Percentiles rank a stretch among this genome's conserved stretches.
Evolutionary conservation across 2,329 filamentous ascomycete genomes (phyloP).

Genomic region (Colletotrichum sp.): DNA sequence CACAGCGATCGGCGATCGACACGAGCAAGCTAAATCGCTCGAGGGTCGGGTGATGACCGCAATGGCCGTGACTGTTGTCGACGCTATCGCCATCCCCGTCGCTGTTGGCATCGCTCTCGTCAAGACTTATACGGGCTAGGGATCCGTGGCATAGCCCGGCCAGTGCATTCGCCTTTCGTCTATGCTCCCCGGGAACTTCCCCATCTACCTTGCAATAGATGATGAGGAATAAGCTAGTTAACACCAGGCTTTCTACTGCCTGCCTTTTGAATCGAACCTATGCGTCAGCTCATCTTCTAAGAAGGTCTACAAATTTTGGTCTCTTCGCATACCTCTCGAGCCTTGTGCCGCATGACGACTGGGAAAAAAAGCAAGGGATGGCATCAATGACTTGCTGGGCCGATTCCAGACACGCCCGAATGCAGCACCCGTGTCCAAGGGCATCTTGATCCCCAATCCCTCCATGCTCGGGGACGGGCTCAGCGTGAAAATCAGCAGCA

Average conservation of each 20-base stretch:
- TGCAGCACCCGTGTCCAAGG: not conserved
- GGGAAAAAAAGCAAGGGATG: not conserved
- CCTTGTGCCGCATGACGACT: not conserved
- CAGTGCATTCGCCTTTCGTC: not conserved
- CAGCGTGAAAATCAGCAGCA: not conserved
- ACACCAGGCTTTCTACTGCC: not conserved
- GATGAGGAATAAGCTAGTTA: not conserved
- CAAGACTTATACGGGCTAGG: not conserved
- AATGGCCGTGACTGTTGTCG: not conserved
- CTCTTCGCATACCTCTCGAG: not conserved
- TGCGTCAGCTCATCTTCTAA: not conserved
- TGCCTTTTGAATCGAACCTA: not conserved
- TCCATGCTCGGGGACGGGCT: not conserved
- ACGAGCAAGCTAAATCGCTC: not conserved
- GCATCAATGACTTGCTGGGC: not conserved
- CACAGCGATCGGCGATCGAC: not conserved
- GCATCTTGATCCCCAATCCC: not conserved
- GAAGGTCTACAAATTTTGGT: not conserved
- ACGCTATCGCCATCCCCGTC: not conserved
- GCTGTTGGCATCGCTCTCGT: not conserved
- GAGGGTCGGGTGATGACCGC: not conserved
- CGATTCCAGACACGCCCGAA: not conserved
- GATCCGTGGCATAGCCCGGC: not conserved
- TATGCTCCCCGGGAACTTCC: not conserved
- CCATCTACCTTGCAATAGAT: not conserved